Evolutionary conservation across 257 asterid genomes (phyloP), one percentile per base, ranked within the genome.

Genomic region (Catharanthus roseus): DNA sequence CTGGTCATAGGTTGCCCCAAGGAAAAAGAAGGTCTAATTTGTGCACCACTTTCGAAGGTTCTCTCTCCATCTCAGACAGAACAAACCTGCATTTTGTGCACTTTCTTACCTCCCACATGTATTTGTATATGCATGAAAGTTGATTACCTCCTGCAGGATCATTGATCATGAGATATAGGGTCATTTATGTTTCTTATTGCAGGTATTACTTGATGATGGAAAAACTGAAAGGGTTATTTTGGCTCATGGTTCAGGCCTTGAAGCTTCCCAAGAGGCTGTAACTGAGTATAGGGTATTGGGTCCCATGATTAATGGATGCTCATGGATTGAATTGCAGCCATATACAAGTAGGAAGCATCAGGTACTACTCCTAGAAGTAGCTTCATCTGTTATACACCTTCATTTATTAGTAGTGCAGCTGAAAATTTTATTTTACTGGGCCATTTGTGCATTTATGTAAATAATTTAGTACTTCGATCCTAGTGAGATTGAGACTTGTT

Each of bases 241-340:
- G 82, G 88, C 97, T 67, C 84, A 80, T 44, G 77, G 79, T 74
- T 91, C 93, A 21, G 88, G 91, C 55, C 82, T 91, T 79, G 97
- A 91, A 82, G 83, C 96, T 80, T 85, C 89, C 75, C 95, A 91
- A 69, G 96, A 89, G 77, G 99, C 97, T 65, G 72, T 89, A 47
- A 91, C 99, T 7, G 89, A 86, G 80, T 93, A 88, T 78, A 88
- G 95, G 38, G 87, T 93, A 53, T 90, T 93, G 79, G 98, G 98
- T 76, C 98, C 97, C 54, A 87, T 74, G 73, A 87, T 90, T 78
- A 93, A 91, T 67, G 96, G 99, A 42, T 93, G 99, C 76, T 91
- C 97, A 15, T 93, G 97, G 97, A 89, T 93, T 45, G 99, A 93
- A 74, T 69, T 93, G 78, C 69, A 83, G 60, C 97, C 97, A 0